These are phyloP conservation scores for Chytriomyces hyalinus DNA, from an alignment of 192 early-diverging fungal species.

Conservation along the genomic window DNA sequence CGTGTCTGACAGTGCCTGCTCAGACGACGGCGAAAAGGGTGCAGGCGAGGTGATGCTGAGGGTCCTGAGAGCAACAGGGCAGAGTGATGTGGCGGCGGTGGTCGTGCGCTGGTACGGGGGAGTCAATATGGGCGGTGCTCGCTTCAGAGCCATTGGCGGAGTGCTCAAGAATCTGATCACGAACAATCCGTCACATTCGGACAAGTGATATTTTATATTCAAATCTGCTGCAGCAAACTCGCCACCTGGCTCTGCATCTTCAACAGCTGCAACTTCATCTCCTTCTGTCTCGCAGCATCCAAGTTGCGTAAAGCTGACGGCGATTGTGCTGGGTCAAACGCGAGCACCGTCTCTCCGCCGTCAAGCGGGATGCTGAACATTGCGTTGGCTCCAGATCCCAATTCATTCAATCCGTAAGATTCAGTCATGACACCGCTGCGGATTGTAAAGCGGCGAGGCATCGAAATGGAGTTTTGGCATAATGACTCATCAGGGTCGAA, in stretches of 20 bases:
- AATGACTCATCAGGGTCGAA: neutral
- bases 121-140: neutral
- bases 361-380: conserved; percentile 8
- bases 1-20: no score
- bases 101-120: neutral
- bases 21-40: no score
- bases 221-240: neutral
- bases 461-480: neutral
- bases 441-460: conserved; percentile 9
- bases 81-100: neutral
- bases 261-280: neutral
- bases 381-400: neutral
- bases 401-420: no score
- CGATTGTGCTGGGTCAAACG: conserved; percentile 4
- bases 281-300: neutral
- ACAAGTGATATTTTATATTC: neutral
- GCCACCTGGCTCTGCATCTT: neutral
- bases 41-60: no score
- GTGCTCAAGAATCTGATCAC: neutral
- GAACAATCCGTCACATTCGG: neutral
- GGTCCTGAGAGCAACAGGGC: neutral
- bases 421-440: neutral
- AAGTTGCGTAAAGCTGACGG: neutral
- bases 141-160: neutral
- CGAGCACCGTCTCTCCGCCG: conserved; percentile 4